These are phyloP conservation scores for Lunasporangiospora selenospora DNA, from an alignment of 192 early-diverging fungal species.

Conservation along the genomic window DNA sequence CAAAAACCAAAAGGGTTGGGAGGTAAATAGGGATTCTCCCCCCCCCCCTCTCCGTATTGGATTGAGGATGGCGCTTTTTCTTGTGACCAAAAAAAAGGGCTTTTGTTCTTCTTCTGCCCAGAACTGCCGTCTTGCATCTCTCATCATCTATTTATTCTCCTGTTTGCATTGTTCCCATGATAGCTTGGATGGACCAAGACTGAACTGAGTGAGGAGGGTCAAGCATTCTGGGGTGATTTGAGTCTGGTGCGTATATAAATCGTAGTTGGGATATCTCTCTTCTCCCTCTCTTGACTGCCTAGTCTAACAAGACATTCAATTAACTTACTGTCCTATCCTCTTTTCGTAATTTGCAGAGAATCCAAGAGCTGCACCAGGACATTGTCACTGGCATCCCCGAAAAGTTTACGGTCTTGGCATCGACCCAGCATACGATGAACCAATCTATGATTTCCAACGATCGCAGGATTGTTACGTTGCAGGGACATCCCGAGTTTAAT, in stretches of 20 bases:
- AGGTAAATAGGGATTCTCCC: slow-evolving; percentile 50
- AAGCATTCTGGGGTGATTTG: slow-evolving; percentile 30
- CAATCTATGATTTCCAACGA: slow-evolving; percentile 70
- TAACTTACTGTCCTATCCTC: background rate
- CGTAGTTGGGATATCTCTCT: background rate
- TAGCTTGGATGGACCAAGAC: slow-evolving; percentile 55
- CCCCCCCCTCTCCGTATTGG: background rate
- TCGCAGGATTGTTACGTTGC: slow-evolving; percentile 63
- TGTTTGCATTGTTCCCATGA: background rate
- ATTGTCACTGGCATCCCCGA: slow-evolving; percentile 66
- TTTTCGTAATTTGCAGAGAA: slow-evolving; percentile 40
- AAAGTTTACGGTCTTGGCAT: slow-evolving; percentile 62
- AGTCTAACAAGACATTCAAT: background rate
- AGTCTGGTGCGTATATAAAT: slow-evolving; percentile 10
- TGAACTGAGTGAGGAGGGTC: slow-evolving; percentile 46
- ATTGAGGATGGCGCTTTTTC: too few relatives aligned
- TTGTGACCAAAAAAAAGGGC: too few relatives aligned
- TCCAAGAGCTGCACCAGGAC: slow-evolving; percentile 76
- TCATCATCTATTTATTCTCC: too few relatives aligned
- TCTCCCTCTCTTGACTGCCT: slow-evolving; percentile 3
- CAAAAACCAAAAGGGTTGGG: slow-evolving; percentile 75
- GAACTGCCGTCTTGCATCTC: too few relatives aligned
- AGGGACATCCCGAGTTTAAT: slow-evolving; percentile 78
- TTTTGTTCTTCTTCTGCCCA: too few relatives aligned
- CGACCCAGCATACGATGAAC: slow-evolving; percentile 58